phyloP scores from a whole-genome alignment of 805 yeast genomes.

The Ogataea saltuana region DNA sequence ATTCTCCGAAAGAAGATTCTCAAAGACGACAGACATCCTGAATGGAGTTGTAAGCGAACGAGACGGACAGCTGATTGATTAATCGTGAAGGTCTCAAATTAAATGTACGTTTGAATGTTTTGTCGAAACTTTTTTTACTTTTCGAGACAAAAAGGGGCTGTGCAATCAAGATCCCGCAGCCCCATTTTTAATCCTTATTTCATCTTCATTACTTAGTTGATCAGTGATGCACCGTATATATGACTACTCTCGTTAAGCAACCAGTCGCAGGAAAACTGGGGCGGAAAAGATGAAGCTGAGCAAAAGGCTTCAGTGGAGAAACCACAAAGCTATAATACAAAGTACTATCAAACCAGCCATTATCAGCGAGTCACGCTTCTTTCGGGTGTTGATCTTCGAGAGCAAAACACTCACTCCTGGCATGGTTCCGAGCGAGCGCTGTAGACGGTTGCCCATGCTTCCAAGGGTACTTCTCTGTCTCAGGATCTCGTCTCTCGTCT shows the following conservation, averaged over 20 bases:
- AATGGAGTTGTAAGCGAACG: too few relatives aligned
- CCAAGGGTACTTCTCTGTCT: slow-evolving; percentile 67
- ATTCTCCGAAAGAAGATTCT: not conserved
- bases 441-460: slow-evolving; percentile 63
- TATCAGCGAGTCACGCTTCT: slow-evolving; percentile 85
- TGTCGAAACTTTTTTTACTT: too few relatives aligned
- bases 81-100: too few relatives aligned
- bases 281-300: too few relatives aligned
- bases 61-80: too few relatives aligned
- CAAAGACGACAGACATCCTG: not conserved
- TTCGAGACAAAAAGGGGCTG: not conserved
- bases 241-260: too few relatives aligned
- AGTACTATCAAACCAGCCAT: slow-evolving; percentile 69
- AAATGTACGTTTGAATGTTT: too few relatives aligned
- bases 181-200: too few relatives aligned
- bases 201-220: too few relatives aligned
- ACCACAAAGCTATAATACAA: slow-evolving; percentile 67
- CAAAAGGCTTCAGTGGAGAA: slow-evolving; percentile 23
- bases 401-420: slow-evolving; percentile 84
- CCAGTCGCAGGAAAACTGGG: too few relatives aligned
- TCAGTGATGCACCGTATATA: too few relatives aligned
- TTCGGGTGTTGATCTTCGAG: slow-evolving; percentile 80
- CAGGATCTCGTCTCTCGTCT: slow-evolving; percentile 81
- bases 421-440: slow-evolving; percentile 60
- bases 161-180: too few relatives aligned